Conservation (phyloP, 2,329 filamentous ascomycete species). For the Cladosporium sp. region DNA sequence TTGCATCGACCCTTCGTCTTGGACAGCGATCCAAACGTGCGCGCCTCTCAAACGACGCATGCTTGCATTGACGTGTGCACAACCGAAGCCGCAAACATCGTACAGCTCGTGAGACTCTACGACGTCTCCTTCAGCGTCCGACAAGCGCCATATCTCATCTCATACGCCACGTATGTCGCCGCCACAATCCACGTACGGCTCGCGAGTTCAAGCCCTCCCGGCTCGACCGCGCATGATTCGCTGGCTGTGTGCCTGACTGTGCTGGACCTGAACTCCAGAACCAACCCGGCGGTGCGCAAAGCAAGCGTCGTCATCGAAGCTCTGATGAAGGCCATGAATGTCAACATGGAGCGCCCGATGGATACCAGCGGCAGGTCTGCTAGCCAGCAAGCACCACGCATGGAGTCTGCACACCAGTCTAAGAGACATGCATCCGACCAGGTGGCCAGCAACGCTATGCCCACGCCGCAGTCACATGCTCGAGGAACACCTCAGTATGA, state of each 20-base stretch:
- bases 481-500: background rate
- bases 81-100: constrained; percentile 43
- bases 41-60: constrained; percentile 34
- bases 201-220: constrained; percentile 41
- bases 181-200: constrained; percentile 52
- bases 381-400: background rate
- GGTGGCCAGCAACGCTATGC: background rate
- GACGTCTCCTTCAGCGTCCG: constrained; percentile 42
- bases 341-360: constrained; percentile 19
- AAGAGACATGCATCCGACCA: background rate
- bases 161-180: constrained; percentile 52
- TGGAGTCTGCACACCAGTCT: background rate
- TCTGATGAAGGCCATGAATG: constrained; percentile 43
- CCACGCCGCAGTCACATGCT: background rate
- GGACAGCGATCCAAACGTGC: constrained; percentile 1
- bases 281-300: constrained; percentile 45
- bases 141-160: constrained; percentile 49
- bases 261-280: constrained; percentile 48
- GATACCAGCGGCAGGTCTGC: background rate
- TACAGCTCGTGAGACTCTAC: constrained; percentile 41
- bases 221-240: constrained; percentile 36
- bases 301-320: constrained; percentile 43
- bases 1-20: constrained; percentile 5
- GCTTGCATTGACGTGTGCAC: constrained; percentile 44
- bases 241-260: constrained; percentile 44